Percentiles rank a stretch among this genome's conserved stretches.
Evolutionary conservation across 1,284 basidiomycete species (phyloP).

Genomic region (Sporisorium exsertum): DNA sequence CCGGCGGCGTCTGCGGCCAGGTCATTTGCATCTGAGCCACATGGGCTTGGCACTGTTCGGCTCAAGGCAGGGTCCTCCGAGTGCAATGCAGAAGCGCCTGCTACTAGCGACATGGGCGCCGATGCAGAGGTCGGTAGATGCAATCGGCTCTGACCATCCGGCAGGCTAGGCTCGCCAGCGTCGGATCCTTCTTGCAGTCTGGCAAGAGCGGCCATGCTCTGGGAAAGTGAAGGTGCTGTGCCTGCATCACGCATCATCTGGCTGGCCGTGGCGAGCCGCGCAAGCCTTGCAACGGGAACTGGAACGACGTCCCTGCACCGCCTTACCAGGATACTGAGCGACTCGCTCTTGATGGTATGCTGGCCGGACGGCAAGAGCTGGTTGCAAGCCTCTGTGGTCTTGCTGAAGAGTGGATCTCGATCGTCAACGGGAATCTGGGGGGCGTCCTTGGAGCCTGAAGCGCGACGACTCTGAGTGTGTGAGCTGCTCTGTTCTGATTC

Average conservation of each 20-base stretch:
- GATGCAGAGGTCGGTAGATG: constrained; percentile 21
- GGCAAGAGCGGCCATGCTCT: constrained; percentile 33
- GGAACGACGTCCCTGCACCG: constrained; percentile 66
- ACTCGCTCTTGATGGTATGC: constrained; percentile 50
- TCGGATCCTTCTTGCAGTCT: constrained; percentile 10
- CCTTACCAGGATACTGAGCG: constrained; percentile 50
- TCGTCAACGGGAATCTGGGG: not conserved
- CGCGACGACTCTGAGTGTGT: constrained; percentile 9
- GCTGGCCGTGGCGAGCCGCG: constrained; percentile 44
- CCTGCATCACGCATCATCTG: constrained; percentile 23
- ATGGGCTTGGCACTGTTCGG: not conserved
- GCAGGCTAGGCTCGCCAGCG: not conserved
- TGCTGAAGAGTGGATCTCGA: constrained; percentile 27
- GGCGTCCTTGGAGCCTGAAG: constrained; percentile 18
- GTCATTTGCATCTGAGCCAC: not conserved
- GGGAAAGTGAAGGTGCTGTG: constrained; percentile 21
- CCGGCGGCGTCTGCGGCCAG: not conserved
- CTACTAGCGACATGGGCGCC: constrained; percentile 13
- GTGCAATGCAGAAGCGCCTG: not conserved
- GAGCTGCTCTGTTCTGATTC: constrained; percentile 10
- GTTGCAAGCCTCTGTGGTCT: constrained; percentile 37
- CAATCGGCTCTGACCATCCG: not conserved
- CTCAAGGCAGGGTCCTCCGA: not conserved
- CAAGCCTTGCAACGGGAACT: constrained; percentile 64
- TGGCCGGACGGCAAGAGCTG: constrained; percentile 19